Percentiles rank a stretch among this genome's conserved stretches.
These are phyloP conservation scores for Catharanthus roseus DNA, from an alignment of 257 asterid genomes.

Conservation along the genomic window DNA sequence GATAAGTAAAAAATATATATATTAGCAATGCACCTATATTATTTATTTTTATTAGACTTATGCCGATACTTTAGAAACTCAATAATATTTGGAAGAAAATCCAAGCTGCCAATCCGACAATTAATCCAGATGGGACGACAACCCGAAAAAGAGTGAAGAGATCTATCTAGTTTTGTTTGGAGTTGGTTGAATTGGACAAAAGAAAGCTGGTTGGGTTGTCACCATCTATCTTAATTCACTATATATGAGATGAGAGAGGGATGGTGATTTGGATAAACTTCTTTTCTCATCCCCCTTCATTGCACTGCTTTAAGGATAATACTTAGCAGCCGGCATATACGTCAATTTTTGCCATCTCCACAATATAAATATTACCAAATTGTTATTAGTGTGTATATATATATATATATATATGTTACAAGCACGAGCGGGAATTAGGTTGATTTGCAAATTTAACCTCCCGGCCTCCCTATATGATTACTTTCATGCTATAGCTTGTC, in stretches of 20 bases:
- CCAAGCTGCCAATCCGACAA: constrained; percentile 6
- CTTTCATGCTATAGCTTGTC: no score
- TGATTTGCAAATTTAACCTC: no score
- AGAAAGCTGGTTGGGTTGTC: constrained; percentile 1
- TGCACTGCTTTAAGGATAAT: neutral
- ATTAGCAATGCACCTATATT: no score
- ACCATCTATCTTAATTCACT: neutral
- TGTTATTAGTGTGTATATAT: no score
- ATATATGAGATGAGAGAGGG: neutral
- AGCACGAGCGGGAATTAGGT: no score
- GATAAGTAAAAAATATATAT: no score
- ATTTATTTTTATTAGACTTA: no score
- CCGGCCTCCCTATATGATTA: no score
- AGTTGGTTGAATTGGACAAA: neutral
- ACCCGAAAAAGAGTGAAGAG: neutral
- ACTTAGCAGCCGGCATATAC: neutral
- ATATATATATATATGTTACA: neutral
- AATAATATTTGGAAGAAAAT: no score
- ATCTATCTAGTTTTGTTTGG: neutral
- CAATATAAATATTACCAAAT: no score
- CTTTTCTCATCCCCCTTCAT: neutral
- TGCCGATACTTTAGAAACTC: no score
- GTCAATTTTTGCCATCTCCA: constrained; percentile 11
- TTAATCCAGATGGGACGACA: neutral
- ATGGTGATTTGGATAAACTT: constrained; percentile 12